Conservation (phyloP, 2,329 filamentous ascomycete genomes). For the Phialophora verrucosa region DNA sequence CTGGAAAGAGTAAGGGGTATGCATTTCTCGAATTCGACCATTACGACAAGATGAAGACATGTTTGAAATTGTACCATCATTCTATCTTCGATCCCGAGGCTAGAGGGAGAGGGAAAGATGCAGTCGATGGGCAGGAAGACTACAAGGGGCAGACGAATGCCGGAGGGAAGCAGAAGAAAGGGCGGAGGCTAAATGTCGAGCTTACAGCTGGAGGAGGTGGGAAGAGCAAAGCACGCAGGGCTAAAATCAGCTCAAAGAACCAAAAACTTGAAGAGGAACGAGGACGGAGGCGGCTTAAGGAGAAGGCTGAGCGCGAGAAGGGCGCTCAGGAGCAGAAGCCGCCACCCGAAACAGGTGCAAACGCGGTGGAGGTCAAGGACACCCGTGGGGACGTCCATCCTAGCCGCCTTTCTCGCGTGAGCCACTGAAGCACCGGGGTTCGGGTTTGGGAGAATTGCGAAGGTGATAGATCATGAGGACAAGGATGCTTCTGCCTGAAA, state of each 20-base stretch:
- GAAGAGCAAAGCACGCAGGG: conserved; percentile 72
- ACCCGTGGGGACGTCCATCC: conserved; percentile 51
- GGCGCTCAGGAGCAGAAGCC: conserved; percentile 45
- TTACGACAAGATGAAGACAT: conserved; percentile 90
- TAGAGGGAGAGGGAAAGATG: conserved; percentile 42
- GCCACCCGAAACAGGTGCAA: conserved; percentile 38
- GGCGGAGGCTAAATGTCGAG: conserved; percentile 88
- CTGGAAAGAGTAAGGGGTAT: conserved; percentile 72
- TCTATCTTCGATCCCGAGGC: conserved; percentile 69
- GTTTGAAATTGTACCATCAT: conserved; percentile 89
- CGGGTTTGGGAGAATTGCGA: neutral
- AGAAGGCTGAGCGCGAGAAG: conserved; percentile 42
- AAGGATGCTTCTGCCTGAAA: conserved; percentile 18
- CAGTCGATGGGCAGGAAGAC: conserved; percentile 7
- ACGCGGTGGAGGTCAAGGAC: conserved; percentile 35
- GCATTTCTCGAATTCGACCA: conserved; percentile 89
- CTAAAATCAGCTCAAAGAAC: conserved; percentile 86
- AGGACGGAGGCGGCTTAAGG: conserved; percentile 55
- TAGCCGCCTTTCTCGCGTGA: conserved; percentile 50
- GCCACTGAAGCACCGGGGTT: conserved; percentile 20
- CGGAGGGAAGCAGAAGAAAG: conserved; percentile 50
- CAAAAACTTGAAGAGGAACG: conserved; percentile 76
- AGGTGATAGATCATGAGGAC: neutral
- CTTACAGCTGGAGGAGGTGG: conserved; percentile 86
- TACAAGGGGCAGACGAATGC: conserved; percentile 4